These are phyloP conservation scores for Exophiala bonariae DNA, from an alignment of 2,329 filamentous ascomycete species.

Conservation along the genomic window DNA sequence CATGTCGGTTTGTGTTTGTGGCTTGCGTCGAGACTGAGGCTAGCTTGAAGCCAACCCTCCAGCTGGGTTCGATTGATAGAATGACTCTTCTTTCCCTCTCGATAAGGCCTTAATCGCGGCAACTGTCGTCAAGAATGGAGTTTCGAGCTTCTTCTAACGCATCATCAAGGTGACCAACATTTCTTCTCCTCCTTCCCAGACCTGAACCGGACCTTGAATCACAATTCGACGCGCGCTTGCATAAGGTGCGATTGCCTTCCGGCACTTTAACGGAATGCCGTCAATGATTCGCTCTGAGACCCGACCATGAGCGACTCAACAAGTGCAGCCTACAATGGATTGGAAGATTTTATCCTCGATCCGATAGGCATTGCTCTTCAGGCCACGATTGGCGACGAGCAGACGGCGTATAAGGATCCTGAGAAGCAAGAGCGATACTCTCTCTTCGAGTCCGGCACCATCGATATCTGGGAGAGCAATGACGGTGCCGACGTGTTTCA, in stretches of 20 bases:
- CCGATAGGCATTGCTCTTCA: conserved; percentile 11
- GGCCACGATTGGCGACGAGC: conserved; percentile 13
- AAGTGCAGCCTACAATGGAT: conserved; percentile 6
- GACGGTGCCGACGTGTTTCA: conserved; percentile 4
- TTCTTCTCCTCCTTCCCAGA: too few species aligned
- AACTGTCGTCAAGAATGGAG: too few species aligned
- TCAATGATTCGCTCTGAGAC: not conserved
- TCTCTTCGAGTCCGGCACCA: conserved; percentile 12
- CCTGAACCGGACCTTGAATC: too few species aligned
- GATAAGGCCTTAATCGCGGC: too few species aligned
- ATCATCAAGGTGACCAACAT: too few species aligned
- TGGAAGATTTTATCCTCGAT: conserved; percentile 13
- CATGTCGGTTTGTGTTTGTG: conserved; percentile 4
- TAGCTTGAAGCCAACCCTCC: too few species aligned
- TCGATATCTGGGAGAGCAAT: conserved; percentile 15
- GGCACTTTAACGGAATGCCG: not conserved
- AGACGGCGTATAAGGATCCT: conserved; percentile 12
- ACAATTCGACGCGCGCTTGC: too few species aligned
- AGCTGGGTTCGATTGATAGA: too few species aligned
- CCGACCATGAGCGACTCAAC: conserved; percentile 14
- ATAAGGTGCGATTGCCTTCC: too few species aligned
- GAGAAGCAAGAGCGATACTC: conserved; percentile 10
- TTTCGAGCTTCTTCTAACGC: too few species aligned
- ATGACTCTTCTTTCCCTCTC: too few species aligned
- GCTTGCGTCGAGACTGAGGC: conserved; percentile 14